phyloP scores from a whole-genome alignment of 1,284 basidiomycete species.

The Phellopilus nigrolimitatus region DNA sequence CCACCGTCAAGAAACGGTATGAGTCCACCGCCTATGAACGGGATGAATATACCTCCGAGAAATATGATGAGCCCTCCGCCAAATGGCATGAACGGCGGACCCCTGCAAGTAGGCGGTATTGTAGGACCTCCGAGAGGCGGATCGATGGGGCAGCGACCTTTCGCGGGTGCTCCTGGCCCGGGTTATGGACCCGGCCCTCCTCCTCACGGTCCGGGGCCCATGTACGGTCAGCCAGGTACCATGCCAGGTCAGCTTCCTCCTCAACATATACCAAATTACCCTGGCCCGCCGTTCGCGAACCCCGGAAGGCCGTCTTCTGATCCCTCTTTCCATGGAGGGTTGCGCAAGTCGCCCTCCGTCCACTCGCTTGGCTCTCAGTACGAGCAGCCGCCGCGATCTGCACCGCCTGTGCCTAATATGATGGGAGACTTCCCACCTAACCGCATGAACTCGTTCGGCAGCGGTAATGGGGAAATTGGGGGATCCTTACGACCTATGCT shows the following conservation, averaged over 20 bases:
- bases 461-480: conserved; percentile 23
- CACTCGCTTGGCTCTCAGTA: conserved; percentile 56
- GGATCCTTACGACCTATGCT: conserved; percentile 43
- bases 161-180: conserved; percentile 11
- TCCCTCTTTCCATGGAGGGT: conserved; percentile 32
- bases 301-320: conserved; percentile 35
- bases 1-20: conserved; percentile 15
- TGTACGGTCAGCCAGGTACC: conserved; percentile 9
- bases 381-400: conserved; percentile 34
- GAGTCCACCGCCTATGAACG: conserved; percentile 9
- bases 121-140: conserved; percentile 1
- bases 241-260: conserved; percentile 1
- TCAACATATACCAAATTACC: conserved; percentile 19
- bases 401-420: conserved; percentile 40
- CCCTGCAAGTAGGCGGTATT: not conserved
- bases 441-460: conserved; percentile 29
- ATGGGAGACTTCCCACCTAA: conserved; percentile 32
- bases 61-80: conserved; percentile 13
- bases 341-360: conserved; percentile 57
- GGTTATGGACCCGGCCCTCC: conserved; percentile 6
- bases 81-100: conserved; percentile 6
- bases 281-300: conserved; percentile 22
- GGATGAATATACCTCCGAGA: conserved; percentile 8
- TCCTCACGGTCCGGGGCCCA: conserved; percentile 10
- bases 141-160: conserved; percentile 12